phyloP scores from a whole-genome alignment of 2,329 filamentous ascomycete genomes.

The Volutella citrinella region DNA sequence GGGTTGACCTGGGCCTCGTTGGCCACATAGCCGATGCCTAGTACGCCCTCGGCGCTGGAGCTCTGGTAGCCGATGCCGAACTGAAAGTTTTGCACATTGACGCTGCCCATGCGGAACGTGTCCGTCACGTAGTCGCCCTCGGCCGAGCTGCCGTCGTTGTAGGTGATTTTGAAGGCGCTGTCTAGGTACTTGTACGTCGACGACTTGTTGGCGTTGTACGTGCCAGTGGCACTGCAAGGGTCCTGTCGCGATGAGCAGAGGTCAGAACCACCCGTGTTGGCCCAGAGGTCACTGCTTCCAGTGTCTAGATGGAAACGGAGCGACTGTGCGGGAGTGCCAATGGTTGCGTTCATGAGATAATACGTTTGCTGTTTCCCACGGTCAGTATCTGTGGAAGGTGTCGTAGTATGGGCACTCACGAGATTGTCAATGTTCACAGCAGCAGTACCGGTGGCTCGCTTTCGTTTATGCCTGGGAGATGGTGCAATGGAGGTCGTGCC shows the following conservation, averaged over 20 bases:
- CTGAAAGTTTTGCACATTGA: slow-evolving; percentile 56
- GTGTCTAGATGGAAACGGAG: slow-evolving; percentile 63
- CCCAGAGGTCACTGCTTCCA: slow-evolving; percentile 67
- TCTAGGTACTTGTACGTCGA: slow-evolving; percentile 74
- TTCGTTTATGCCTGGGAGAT: slow-evolving; percentile 39
- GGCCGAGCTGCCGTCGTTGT: slow-evolving; percentile 77
- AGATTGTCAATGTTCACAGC: slow-evolving; percentile 52
- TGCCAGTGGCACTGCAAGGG: slow-evolving; percentile 60
- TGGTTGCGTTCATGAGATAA: slow-evolving; percentile 60
- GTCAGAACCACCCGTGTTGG: slow-evolving; percentile 61
- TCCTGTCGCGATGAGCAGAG: slow-evolving; percentile 51
- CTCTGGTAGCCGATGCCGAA: slow-evolving; percentile 71
- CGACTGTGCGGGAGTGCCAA: slow-evolving; percentile 60
- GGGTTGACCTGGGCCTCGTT: slow-evolving; percentile 74
- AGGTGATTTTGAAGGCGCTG: slow-evolving; percentile 81
- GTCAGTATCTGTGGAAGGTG: background rate
- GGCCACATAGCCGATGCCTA: slow-evolving; percentile 77
- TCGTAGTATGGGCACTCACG: slow-evolving; percentile 36
- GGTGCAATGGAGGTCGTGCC: slow-evolving; percentile 37
- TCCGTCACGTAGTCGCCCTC: slow-evolving; percentile 79
- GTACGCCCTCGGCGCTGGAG: slow-evolving; percentile 64
- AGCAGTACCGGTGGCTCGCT: slow-evolving; percentile 41
- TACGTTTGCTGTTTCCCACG: slow-evolving; percentile 48
- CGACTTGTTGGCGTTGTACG: slow-evolving; percentile 68
- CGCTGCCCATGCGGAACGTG: slow-evolving; percentile 57